Conservation (phyloP, 257 asterid species). For the Przewalskia tangutica region DNA sequence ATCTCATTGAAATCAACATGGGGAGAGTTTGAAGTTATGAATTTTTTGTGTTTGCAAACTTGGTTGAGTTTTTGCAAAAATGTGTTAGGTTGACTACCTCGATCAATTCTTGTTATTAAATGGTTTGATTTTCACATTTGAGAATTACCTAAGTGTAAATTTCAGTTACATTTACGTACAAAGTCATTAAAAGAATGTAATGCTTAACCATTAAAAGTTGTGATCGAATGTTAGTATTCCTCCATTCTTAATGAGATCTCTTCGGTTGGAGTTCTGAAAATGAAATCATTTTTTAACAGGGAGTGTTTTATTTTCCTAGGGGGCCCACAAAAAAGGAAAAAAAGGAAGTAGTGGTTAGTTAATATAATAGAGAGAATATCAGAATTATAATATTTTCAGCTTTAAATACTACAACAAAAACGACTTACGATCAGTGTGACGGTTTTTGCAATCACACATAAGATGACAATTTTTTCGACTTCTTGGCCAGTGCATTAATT, state of each 20-base stretch:
- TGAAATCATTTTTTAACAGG: too few relatives aligned
- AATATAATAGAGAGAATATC: too few relatives aligned
- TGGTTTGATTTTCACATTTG: neutral
- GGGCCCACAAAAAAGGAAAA: neutral
- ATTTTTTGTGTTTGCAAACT: neutral
- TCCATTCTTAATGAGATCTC: too few relatives aligned
- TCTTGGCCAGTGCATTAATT: too few relatives aligned
- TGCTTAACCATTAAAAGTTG: too few relatives aligned
- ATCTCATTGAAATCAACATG: neutral
- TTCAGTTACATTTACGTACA: neutral
- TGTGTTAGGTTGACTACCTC: neutral
- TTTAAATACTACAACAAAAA: too few relatives aligned
- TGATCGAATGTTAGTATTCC: neutral
- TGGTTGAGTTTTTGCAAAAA: neutral
- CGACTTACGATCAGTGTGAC: too few relatives aligned
- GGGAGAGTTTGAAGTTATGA: neutral
- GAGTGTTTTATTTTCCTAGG: too few relatives aligned
- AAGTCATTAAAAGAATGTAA: neutral
- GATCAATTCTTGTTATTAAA: neutral
- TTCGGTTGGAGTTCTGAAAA: neutral
- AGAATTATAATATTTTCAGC: neutral
- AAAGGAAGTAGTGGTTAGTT: neutral
- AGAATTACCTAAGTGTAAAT: neutral
- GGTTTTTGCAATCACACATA: too few relatives aligned
- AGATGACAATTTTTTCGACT: too few relatives aligned